Base-by-base conservation (phyloP, 495 filamentous ascomycete genomes). In the Ascodesmis nigricans region DNA sequence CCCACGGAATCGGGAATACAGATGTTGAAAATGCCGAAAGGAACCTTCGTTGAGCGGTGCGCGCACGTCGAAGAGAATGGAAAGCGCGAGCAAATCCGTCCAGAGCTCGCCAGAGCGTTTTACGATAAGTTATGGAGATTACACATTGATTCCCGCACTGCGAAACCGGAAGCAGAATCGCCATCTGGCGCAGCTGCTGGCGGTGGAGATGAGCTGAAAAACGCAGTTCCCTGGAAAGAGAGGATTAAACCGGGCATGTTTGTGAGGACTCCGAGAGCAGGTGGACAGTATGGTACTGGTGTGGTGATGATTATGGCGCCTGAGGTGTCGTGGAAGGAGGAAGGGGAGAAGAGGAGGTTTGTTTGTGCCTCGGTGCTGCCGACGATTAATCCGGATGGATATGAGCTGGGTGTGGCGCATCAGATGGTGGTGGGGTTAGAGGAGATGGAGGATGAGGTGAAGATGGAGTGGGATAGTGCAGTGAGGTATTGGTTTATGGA, bases 401-500 rank as follows among this genome's bases (percentile, higher is more conserved):
- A 52, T 38, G 48, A 46, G 25, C n/a, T 61, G 2, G 26, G 43
- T 35, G 6, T 55, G 16, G 53, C 45, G 53, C 34, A 33, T 21
- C 52, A 56, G 34, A 32, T 42, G 5, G 45, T 53, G 1, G 40
- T 59, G 1, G 21, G 16, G 19, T 43, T 50, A 5, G 44, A 47
- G 7, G 35, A 53, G 32, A 57, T 60, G 49, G 44, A 52, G 35
- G 40, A 16, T 2, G 57, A 60, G 39, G 50, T 55, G 18, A 22
- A 55, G 23, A 35, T 59, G 38, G 55, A 61, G 46, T 60, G 53
- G 43, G 57, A 60, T 48, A 21, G 39, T 16, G 49, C 43, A 1
- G 55, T 55, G 18, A 38, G 58, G 36, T 61, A 55, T 32, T 57
- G 52, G 45, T 53, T 55, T 35, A 47, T 55, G 43, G 42, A 35